Evolutionary conservation across 2,329 filamentous ascomycete species (phyloP).

Genomic region (Parafenestella ontariensis): DNA sequence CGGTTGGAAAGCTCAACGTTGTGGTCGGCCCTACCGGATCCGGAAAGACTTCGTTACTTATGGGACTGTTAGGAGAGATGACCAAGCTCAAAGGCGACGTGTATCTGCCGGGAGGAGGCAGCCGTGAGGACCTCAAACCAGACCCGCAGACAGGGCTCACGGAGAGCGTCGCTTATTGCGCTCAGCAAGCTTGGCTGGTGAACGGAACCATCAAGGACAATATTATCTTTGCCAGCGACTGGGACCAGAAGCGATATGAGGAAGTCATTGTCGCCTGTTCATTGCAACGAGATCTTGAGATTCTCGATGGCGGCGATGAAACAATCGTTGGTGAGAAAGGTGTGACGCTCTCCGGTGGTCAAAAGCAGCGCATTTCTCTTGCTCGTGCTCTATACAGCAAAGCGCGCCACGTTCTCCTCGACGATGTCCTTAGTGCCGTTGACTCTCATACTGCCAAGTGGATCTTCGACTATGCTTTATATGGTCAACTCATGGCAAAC

Average conservation of each 20-base stretch:
- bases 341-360: slow-evolving; percentile 93
- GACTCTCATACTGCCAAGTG: slow-evolving; percentile 98
- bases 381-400: slow-evolving; percentile 98
- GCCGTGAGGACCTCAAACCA: slow-evolving; percentile 81
- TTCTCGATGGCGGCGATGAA: slow-evolving; percentile 89
- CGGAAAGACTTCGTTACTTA: slow-evolving; percentile 93
- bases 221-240: slow-evolving; percentile 85
- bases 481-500: slow-evolving; percentile 84
- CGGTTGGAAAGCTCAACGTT: slow-evolving; percentile 86
- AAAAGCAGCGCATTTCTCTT: slow-evolving; percentile 96
- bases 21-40: slow-evolving; percentile 92
- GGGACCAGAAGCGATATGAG: slow-evolving; percentile 81
- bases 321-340: slow-evolving; percentile 97
- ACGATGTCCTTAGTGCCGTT: slow-evolving; percentile 95
- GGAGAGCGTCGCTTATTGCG: slow-evolving; percentile 94
- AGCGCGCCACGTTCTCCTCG: slow-evolving; percentile 86
- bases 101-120: slow-evolving; percentile 82
- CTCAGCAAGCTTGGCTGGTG: slow-evolving; percentile 95
- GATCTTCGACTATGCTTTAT: slow-evolving; percentile 94
- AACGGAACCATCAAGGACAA: slow-evolving; percentile 97
- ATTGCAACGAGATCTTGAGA: slow-evolving; percentile 87
- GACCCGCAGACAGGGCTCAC: slow-evolving; percentile 86
- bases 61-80: slow-evolving; percentile 98
- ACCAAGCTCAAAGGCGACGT: slow-evolving; percentile 80
- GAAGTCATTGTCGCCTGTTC: slow-evolving; percentile 91